A percentile compares a stretch with the other conserved stretches of the same genome.
phyloP scores from a whole-genome alignment of 306 rosid genomes.

The Argentina anserina region DNA sequence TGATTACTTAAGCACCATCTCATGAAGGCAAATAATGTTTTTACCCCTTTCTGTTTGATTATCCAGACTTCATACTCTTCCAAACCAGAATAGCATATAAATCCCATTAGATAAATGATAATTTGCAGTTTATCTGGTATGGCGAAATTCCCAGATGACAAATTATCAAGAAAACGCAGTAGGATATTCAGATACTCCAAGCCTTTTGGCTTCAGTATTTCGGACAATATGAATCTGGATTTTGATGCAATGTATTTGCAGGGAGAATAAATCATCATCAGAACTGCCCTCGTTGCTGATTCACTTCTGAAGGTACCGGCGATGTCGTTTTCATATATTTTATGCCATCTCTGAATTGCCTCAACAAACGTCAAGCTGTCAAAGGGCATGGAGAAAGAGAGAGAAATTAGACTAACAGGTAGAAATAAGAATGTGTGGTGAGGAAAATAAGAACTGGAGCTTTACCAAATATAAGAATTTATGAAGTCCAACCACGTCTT shows the following conservation, averaged over 20 bases:
- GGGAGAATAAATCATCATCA: slow-evolving; percentile 84
- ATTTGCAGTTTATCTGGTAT: slow-evolving; percentile 46
- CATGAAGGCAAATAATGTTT: slow-evolving; percentile 37
- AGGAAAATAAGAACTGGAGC: slow-evolving; percentile 2
- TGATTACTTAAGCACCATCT: slow-evolving; percentile 54
- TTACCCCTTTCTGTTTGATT: slow-evolving; percentile 38
- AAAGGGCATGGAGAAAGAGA: slow-evolving; percentile 9
- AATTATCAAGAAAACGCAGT: slow-evolving; percentile 38
- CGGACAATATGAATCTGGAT: slow-evolving; percentile 48
- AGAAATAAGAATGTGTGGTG: neutral
- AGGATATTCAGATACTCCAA: slow-evolving; percentile 34
- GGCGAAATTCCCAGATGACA: slow-evolving; percentile 45
- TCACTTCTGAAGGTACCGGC: slow-evolving; percentile 54
- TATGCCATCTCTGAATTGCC: slow-evolving; percentile 46
- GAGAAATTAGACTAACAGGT: slow-evolving; percentile 14
- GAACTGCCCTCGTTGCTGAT: slow-evolving; percentile 63
- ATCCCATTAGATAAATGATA: slow-evolving; percentile 46
- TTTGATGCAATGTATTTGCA: slow-evolving; percentile 60
- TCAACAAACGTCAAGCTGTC: slow-evolving; percentile 60
- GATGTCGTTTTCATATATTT: slow-evolving; percentile 42
- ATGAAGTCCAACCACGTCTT: neutral
- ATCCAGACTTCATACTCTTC: slow-evolving; percentile 42
- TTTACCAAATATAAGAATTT: slow-evolving; percentile 20
- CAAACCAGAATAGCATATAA: slow-evolving; percentile 52
- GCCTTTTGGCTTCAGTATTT: slow-evolving; percentile 40